A percentile compares a stretch with the other conserved stretches of the same genome.
phyloP scores from a whole-genome alignment of 2,329 filamentous ascomycete species.

The Trichoderma guizhouense region DNA sequence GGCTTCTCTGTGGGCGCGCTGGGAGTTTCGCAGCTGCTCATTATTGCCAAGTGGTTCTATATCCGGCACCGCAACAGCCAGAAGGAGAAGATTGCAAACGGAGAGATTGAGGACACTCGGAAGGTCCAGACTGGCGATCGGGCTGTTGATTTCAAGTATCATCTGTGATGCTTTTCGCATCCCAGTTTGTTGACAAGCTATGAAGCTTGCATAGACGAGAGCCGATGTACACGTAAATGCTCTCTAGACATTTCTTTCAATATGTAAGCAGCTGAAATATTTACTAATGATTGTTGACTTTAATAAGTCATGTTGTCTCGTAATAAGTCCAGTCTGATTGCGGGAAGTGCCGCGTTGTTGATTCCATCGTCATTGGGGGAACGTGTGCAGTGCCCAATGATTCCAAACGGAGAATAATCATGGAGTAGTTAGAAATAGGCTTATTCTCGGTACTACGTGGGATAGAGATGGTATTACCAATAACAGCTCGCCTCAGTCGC shows the following conservation, averaged over 20 bases:
- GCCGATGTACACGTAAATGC: background rate
- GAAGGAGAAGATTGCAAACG: slow-evolving; percentile 34
- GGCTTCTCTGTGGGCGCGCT: slow-evolving; percentile 27
- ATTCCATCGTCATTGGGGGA: background rate
- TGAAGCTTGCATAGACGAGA: background rate
- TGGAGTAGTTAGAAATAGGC: background rate
- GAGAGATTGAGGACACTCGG: slow-evolving; percentile 42
- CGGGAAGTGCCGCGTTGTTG: background rate
- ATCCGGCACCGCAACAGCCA: slow-evolving; percentile 42
- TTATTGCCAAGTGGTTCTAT: slow-evolving; percentile 41
- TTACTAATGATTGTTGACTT: background rate
- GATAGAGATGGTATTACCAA: background rate
- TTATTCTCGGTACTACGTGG: background rate
- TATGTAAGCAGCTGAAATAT: background rate
- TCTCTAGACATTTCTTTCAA: background rate
- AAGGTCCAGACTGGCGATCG: slow-evolving; percentile 45
- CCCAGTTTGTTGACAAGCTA: background rate
- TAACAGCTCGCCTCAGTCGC: background rate
- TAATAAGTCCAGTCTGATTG: background rate
- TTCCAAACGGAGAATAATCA: background rate
- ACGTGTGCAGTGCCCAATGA: background rate
- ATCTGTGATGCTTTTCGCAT: slow-evolving; percentile 26
- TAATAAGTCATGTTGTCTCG: background rate
- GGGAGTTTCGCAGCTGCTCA: slow-evolving; percentile 34
- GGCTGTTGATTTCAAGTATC: slow-evolving; percentile 47